Evolutionary conservation across 768 basidiomycete genomes (phyloP).

Genomic region (Phaeolepiota aurea): DNA sequence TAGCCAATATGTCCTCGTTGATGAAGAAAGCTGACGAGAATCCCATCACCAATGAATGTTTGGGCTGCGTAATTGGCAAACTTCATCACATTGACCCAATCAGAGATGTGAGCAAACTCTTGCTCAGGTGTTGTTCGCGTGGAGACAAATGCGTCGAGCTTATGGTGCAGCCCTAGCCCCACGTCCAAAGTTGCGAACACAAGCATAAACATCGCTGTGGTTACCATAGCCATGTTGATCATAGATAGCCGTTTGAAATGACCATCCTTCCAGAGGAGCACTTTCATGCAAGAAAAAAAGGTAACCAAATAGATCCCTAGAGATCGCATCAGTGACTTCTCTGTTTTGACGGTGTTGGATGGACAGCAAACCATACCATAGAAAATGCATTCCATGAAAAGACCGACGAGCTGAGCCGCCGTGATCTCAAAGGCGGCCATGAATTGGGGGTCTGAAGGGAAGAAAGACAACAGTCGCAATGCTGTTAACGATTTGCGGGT

Average conservation of each 20-base stretch:
- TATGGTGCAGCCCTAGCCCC: conserved; percentile 16
- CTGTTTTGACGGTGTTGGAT: not conserved
- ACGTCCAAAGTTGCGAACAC: conserved; percentile 19
- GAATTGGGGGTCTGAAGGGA: too few species aligned
- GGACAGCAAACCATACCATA: conserved; percentile 8
- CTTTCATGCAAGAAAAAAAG: conserved; percentile 12
- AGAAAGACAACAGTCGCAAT: too few species aligned
- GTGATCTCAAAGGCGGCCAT: conserved; percentile 2
- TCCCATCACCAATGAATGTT: conserved; percentile 19
- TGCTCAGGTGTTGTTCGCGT: conserved; percentile 12
- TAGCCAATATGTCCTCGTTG: too few species aligned
- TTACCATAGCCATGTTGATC: conserved; percentile 13
- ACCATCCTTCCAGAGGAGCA: conserved; percentile 11
- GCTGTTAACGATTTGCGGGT: too few species aligned
- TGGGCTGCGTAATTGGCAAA: conserved; percentile 17
- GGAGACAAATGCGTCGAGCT: conserved; percentile 19
- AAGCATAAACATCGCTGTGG: conserved; percentile 14
- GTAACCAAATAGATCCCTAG: conserved; percentile 12
- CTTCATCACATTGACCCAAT: conserved; percentile 20
- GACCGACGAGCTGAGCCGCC: conserved; percentile 13
- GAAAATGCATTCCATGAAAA: conserved; percentile 12
- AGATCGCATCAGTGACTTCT: not conserved
- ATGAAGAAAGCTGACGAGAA: too few species aligned
- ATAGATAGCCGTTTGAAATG: conserved; percentile 6
- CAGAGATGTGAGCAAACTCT: conserved; percentile 12